Evolutionary conservation across 2,329 filamentous ascomycete species (phyloP).

Genomic region (Xylaria sp.): DNA sequence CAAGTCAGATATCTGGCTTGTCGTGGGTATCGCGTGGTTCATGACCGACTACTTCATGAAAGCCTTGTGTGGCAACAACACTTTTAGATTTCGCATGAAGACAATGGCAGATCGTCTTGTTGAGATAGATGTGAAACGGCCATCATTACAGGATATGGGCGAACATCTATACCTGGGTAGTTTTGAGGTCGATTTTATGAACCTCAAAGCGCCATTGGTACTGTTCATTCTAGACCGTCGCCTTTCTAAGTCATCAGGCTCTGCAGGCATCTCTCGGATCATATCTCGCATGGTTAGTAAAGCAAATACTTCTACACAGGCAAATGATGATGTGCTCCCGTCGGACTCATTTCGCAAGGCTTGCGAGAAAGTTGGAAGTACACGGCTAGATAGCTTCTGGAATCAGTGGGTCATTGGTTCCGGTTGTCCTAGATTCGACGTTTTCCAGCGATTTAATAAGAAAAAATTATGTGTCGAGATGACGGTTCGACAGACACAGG

Average conservation of each 20-base stretch:
- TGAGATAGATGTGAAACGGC: constrained; percentile 81
- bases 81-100: constrained; percentile 92
- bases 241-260: constrained; percentile 86
- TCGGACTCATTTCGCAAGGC: constrained; percentile 80
- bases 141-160: constrained; percentile 84
- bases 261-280: constrained; percentile 84
- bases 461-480: constrained; percentile 96
- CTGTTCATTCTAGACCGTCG: constrained; percentile 94
- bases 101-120: constrained; percentile 82
- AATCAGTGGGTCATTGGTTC: constrained; percentile 90
- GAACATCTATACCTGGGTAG: constrained; percentile 79
- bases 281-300: constrained; percentile 87
- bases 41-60: constrained; percentile 95
- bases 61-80: constrained; percentile 91
- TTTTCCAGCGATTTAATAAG: constrained; percentile 94
- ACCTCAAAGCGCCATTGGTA: constrained; percentile 88
- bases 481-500: constrained; percentile 80
- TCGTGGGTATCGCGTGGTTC: constrained; percentile 89
- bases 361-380: constrained; percentile 89
- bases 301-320: constrained; percentile 72
- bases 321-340: constrained; percentile 77
- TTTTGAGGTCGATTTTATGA: constrained; percentile 90
- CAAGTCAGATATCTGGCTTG: constrained; percentile 85
- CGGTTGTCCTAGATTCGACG: constrained; percentile 87
- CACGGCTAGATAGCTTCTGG: constrained; percentile 89